These are phyloP conservation scores for Pelargonium australe DNA, from an alignment of 441 rosid genomes.

Conservation along the genomic window DNA sequence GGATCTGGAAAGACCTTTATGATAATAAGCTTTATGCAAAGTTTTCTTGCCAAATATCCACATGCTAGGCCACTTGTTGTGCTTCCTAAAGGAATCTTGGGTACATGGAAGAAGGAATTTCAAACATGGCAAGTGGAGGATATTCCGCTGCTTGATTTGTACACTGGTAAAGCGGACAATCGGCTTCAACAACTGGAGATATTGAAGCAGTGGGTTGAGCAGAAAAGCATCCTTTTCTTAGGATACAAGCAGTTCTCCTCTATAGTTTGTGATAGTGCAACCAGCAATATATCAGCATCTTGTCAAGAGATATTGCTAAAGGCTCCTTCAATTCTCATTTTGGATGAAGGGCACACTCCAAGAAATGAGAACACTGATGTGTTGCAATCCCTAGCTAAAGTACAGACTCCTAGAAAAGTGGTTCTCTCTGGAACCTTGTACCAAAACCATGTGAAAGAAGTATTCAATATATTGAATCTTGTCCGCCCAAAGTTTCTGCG, in stretches of 20 bases:
- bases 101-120: slow-evolving; percentile 82
- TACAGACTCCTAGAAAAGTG: slow-evolving; percentile 71
- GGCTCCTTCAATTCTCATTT: slow-evolving; percentile 62
- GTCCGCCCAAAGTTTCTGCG: slow-evolving; percentile 79
- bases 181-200: slow-evolving; percentile 57
- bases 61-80: slow-evolving; percentile 68
- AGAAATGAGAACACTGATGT: slow-evolving; percentile 70
- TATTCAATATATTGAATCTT: slow-evolving; percentile 69
- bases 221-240: slow-evolving; percentile 65
- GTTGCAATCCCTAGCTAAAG: slow-evolving; percentile 61
- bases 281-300: slow-evolving; percentile 22
- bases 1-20: slow-evolving; percentile 94
- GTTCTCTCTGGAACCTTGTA: slow-evolving; percentile 86
- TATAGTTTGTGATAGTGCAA: slow-evolving; percentile 49
- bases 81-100: slow-evolving; percentile 76
- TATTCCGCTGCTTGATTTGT: slow-evolving; percentile 59
- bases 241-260: slow-evolving; percentile 77
- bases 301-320: slow-evolving; percentile 65
- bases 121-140: slow-evolving; percentile 74
- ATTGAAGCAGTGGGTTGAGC: slow-evolving; percentile 57
- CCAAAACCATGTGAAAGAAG: slow-evolving; percentile 82
- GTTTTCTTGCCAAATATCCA: slow-evolving; percentile 74
- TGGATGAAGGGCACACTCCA: slow-evolving; percentile 89
- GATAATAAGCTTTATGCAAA: slow-evolving; percentile 81
- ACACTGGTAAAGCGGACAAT: slow-evolving; percentile 60